Evolutionary conservation across 78 protist genomes (phyloP).

Genomic region (Monocercomonoides exilis): DNA sequence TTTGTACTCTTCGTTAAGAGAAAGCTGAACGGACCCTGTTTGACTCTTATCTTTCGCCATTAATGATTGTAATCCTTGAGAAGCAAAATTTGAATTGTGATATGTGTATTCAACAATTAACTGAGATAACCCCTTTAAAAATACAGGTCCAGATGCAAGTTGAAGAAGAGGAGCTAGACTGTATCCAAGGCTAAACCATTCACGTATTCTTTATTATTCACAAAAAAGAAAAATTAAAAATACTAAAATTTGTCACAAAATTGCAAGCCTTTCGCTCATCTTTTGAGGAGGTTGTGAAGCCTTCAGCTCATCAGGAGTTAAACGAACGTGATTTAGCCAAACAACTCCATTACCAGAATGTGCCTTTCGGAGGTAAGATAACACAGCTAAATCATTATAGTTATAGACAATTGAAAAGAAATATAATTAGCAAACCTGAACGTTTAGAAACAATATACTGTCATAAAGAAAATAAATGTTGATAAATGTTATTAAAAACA

Average conservation of each 20-base stretch:
- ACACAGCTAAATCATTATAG: no score
- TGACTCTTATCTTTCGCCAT: no score
- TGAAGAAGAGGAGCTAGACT: background rate
- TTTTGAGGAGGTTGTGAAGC: background rate
- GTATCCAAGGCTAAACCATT: background rate
- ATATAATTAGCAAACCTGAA: no score
- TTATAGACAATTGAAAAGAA: no score
- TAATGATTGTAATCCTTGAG: background rate
- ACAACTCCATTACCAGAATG: background rate
- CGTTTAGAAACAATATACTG: no score
- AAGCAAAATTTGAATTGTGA: background rate
- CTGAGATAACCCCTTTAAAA: background rate
- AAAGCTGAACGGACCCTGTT: no score
- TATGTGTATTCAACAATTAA: background rate
- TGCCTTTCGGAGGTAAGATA: background rate
- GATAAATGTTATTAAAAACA: no score
- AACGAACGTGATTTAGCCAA: background rate
- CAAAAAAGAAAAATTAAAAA: no score
- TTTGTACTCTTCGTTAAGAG: no score
- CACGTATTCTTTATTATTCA: background rate
- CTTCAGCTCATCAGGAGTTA: background rate
- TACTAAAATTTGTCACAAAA: no score
- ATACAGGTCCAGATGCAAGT: background rate
- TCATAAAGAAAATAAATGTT: no score
- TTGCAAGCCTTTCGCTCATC: no score